Evolutionary conservation across 1,284 basidiomycete genomes (phyloP).

Genomic region (Sanghuangporus baumii): DNA sequence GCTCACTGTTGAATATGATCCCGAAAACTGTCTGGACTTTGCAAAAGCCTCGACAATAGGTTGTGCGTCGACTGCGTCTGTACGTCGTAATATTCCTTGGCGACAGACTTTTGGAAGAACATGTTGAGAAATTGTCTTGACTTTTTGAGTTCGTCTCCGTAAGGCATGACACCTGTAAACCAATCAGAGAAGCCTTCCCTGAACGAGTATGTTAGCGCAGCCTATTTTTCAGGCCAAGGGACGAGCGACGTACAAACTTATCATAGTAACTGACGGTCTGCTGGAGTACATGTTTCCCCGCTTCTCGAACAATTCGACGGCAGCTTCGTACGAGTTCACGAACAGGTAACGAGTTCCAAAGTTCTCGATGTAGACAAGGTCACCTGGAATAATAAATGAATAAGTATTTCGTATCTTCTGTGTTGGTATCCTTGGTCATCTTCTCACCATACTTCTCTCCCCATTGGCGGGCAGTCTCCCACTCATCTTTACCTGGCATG

Average conservation of each 20-base stretch:
- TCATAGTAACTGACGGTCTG: slow-evolving; percentile 17
- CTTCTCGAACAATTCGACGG: slow-evolving; percentile 23
- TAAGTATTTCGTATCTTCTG: background rate
- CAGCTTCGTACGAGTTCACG: slow-evolving; percentile 21
- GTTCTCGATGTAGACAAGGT: slow-evolving; percentile 21
- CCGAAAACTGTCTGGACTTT: background rate
- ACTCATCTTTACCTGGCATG: slow-evolving; percentile 16
- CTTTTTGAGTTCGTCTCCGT: slow-evolving; percentile 23
- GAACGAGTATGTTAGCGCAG: background rate
- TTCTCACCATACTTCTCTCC: slow-evolving; percentile 18
- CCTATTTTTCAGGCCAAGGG: background rate
- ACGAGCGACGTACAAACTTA: background rate
- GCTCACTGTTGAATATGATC: background rate
- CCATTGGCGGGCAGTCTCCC: slow-evolving; percentile 17
- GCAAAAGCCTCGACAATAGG: background rate
- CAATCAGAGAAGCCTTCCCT: slow-evolving; percentile 8
- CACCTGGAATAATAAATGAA: slow-evolving; percentile 14
- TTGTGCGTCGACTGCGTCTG: background rate
- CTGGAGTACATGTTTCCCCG: slow-evolving; percentile 21
- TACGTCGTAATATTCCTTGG: slow-evolving; percentile 14
- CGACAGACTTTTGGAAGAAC: slow-evolving; percentile 20
- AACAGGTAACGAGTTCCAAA: slow-evolving; percentile 21
- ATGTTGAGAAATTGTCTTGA: slow-evolving; percentile 23
- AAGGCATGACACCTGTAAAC: slow-evolving; percentile 17
- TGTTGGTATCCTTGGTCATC: background rate